phyloP scores from a whole-genome alignment of 208 protist species.

The Paratrypanosoma confusum region DNA sequence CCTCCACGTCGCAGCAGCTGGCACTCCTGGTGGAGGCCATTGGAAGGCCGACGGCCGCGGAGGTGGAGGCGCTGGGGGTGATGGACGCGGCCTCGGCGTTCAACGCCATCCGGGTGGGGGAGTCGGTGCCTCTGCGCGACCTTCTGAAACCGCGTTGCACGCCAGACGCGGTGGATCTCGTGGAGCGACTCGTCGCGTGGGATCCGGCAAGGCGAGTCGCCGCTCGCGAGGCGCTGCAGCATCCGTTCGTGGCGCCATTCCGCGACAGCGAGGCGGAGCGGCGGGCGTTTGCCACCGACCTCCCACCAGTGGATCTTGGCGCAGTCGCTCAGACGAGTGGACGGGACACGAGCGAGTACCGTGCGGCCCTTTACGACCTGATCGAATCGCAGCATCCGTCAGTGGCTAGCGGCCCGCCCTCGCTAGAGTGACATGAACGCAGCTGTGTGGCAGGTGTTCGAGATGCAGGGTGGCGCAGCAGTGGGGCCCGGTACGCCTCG shows the following conservation, averaged over 20 bases:
- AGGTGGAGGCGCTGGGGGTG: conserved; percentile 88
- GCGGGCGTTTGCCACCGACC: too few relatives aligned
- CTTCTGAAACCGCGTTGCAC: conserved; percentile 53
- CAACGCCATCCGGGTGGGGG: conserved; percentile 12
- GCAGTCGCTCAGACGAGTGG: neutral
- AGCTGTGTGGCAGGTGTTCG: too few relatives aligned
- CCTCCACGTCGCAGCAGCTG: conserved; percentile 95
- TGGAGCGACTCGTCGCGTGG: conserved; percentile 77
- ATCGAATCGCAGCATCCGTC: too few relatives aligned
- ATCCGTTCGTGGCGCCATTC: conserved; percentile 81
- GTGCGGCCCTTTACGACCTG: conserved; percentile 44
- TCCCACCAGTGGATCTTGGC: neutral
- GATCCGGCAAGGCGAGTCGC: conserved; percentile 78
- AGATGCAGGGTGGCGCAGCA: too few relatives aligned
- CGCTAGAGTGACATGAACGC: too few relatives aligned
- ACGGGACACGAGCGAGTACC: conserved; percentile 34
- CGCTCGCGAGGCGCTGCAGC: conserved; percentile 70
- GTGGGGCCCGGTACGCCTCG: too few relatives aligned
- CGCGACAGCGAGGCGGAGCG: too few relatives aligned
- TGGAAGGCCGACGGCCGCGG: conserved; percentile 68
- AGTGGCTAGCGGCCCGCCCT: too few relatives aligned
- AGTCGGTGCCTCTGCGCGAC: conserved; percentile 39
- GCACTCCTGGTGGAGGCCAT: conserved; percentile 87
- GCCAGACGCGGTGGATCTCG: conserved; percentile 69
- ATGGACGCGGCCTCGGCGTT: conserved; percentile 58